Base-by-base conservation (phyloP, 2,329 filamentous ascomycete genomes). In the Pseudophaeomoniella oleicola region DNA sequence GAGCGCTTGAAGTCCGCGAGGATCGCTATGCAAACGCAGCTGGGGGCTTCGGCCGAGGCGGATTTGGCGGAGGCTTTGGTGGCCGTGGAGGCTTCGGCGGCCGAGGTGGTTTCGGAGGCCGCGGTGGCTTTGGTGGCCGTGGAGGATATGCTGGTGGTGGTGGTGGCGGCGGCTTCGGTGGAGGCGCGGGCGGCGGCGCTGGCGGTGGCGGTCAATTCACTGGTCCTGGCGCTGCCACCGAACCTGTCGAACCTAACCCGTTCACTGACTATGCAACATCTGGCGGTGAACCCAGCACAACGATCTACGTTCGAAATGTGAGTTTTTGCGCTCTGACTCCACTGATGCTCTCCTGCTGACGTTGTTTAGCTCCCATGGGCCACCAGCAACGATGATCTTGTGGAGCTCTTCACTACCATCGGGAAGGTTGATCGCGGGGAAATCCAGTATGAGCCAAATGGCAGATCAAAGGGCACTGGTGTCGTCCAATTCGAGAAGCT, bases 351-450 rank as follows among this genome's bases (percentile, higher is more conserved):
- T 13, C n/a, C 4, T 14, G 11, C 14, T n/a, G n/a, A n/a, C 41
- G 34, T 13, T 35, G 34, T 39, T 22, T 50, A 94, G 87, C 75
- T 98, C 44, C 90, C 90, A 10, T 98, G 90, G 90, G 96, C 90
- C 17, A 98, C 90, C 12, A 94, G 87, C 66, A 96, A 98, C 54
- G 90, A 98, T 44, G 90, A 98, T 58, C 68, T 98, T 16, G 76
- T 96, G 39, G 90, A 98, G 57, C 72, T 98, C 14, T 98, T 98
- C 67, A 87, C 82, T 13, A 98, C 90, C 9, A 98, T 98, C 52
- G 90, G 90, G 45, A 94, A 94, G 59, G 90, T 98, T 41, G 86
- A 94, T 52, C 86, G 90, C 51, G 90, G 90, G n/a, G 90, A 98
- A 63, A 96, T 98, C 39, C 90, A 98, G 61, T 96, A 98, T 54